phyloP scores from a whole-genome alignment of 768 basidiomycete genomes.

The Kwoniella sp. region DNA sequence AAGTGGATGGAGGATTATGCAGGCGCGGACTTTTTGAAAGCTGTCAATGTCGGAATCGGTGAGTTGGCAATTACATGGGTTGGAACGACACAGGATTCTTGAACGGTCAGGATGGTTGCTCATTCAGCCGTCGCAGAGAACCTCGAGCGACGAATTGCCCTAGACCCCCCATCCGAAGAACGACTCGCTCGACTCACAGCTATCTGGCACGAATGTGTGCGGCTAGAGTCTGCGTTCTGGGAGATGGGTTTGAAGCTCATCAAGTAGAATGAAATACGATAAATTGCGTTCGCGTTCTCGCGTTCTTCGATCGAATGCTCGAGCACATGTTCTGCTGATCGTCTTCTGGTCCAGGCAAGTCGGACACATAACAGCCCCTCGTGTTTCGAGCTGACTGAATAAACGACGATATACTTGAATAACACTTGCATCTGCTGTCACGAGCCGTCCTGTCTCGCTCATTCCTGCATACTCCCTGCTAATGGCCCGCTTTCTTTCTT shows the following conservation, averaged over 20 bases:
- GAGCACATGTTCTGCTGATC: too few relatives aligned
- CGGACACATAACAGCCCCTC: too few relatives aligned
- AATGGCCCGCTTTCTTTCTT: too few relatives aligned
- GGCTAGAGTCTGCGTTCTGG: conserved; percentile 85
- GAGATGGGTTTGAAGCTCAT: conserved; percentile 63
- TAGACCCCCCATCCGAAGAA: conserved; percentile 66
- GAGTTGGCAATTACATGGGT: conserved; percentile 41
- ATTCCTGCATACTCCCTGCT: too few relatives aligned
- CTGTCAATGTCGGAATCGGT: conserved; percentile 76
- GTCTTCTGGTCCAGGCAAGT: too few relatives aligned
- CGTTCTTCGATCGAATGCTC: too few relatives aligned
- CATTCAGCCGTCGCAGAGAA: conserved; percentile 63
- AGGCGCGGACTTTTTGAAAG: conserved; percentile 69
- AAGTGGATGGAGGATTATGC: conserved; percentile 66
- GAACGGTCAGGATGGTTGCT: background rate
- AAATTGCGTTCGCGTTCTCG: too few relatives aligned
- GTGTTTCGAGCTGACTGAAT: too few relatives aligned
- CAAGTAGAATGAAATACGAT: background rate
- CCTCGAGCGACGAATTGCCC: conserved; percentile 68
- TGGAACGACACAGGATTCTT: background rate
- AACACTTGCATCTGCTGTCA: too few relatives aligned
- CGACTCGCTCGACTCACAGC: conserved; percentile 68
- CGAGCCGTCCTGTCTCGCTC: too few relatives aligned
- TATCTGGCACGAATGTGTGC: conserved; percentile 75
- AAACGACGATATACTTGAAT: too few relatives aligned